A percentile compares a stretch with the other conserved stretches of the same genome.
These are phyloP conservation scores for Aureobasidium sp. DNA, from an alignment of 2,329 filamentous ascomycete genomes.

Conservation along the genomic window DNA sequence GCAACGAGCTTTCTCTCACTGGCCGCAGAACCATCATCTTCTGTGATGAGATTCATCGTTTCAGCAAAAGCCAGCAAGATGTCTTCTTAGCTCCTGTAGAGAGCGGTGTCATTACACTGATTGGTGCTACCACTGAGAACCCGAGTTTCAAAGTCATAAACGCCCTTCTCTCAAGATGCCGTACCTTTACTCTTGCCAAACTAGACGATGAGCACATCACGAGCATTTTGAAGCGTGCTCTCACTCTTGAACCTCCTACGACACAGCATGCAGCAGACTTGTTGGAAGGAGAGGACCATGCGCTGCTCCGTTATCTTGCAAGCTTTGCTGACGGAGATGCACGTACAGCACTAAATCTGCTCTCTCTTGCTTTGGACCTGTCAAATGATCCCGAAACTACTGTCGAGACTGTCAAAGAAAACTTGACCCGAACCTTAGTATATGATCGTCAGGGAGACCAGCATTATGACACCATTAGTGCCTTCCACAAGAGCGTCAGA, in stretches of 20 bases:
- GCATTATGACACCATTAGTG: conserved; percentile 95
- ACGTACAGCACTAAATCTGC: conserved; percentile 80
- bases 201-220: conserved; percentile 64
- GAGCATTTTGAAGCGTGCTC: conserved; percentile 68
- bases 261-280: background rate
- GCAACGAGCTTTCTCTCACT: conserved; percentile 68
- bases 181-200: conserved; percentile 78
- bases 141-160: conserved; percentile 88
- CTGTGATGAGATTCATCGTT: conserved; percentile 92
- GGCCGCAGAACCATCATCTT: conserved; percentile 93
- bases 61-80: conserved; percentile 88
- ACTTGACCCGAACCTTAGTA: conserved; percentile 83
- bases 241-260: conserved; percentile 32
- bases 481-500: conserved; percentile 91
- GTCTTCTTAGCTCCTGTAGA: conserved; percentile 91
- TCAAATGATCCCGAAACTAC: conserved; percentile 58
- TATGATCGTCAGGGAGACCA: conserved; percentile 94
- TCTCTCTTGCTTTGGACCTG: conserved; percentile 80
- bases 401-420: conserved; percentile 66
- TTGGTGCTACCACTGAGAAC: conserved; percentile 95
- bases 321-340: conserved; percentile 88
- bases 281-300: conserved; percentile 59
- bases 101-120: conserved; percentile 78
- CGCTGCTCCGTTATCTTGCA: conserved; percentile 68
- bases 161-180: conserved; percentile 78